Evolutionary conservation across 2,329 filamentous ascomycete genomes (phyloP).

Genomic region (Mariannaea elegans): DNA sequence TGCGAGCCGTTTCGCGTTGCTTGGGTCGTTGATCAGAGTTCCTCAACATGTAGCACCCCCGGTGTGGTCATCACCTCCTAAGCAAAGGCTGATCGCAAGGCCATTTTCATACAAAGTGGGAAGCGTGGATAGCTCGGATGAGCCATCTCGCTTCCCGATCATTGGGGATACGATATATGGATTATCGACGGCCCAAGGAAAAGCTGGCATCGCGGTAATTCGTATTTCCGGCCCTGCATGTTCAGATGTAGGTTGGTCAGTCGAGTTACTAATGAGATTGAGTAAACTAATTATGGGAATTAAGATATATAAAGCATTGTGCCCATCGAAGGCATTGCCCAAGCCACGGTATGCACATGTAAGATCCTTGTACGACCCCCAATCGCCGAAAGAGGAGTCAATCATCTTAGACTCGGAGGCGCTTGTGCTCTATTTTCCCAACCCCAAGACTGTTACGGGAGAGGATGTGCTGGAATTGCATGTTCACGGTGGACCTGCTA

Average conservation of each 20-base stretch:
- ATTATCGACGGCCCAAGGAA: constrained; percentile 84
- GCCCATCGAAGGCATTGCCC: constrained; percentile 55
- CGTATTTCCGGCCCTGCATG: constrained; percentile 85
- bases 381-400: constrained; percentile 29
- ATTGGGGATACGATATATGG: constrained; percentile 82
- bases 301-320: constrained; percentile 59
- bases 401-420: constrained; percentile 81
- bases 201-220: constrained; percentile 90
- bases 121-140: constrained; percentile 6
- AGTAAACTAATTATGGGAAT: constrained; percentile 10
- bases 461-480: constrained; percentile 94
- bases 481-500: constrained; percentile 90
- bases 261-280: not conserved
- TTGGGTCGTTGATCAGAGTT: constrained; percentile 13
- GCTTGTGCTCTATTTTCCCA: constrained; percentile 83
- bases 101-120: constrained; percentile 25
- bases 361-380: constrained; percentile 73
- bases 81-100: not conserved
- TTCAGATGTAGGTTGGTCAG: constrained; percentile 61
- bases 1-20: not conserved
- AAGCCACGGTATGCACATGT: constrained; percentile 71
- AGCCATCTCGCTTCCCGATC: constrained; percentile 27
- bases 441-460: constrained; percentile 85
- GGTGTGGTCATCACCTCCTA: not conserved
- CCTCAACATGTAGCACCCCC: not conserved